Percentiles rank a stretch among this genome's conserved stretches.
phyloP scores from a whole-genome alignment of 441 rosid genomes.

The Gossypium aridum region DNA sequence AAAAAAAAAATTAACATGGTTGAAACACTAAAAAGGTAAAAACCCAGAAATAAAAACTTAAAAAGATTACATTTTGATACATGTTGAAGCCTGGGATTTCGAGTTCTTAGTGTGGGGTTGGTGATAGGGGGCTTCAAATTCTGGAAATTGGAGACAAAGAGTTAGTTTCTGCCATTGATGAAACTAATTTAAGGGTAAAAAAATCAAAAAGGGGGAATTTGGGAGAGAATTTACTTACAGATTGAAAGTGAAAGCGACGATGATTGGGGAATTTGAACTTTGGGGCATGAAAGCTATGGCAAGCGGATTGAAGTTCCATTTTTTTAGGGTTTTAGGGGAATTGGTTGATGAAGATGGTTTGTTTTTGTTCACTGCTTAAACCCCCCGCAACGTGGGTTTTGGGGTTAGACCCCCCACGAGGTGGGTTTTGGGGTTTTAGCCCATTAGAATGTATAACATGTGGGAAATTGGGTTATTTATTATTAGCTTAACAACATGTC shows the following conservation, averaged over 20 bases:
- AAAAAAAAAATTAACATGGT: not conserved
- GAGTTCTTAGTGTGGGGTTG: slow-evolving; percentile 11
- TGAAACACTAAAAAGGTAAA: not conserved
- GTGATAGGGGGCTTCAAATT: slow-evolving; percentile 24
- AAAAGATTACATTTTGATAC: slow-evolving; percentile 22
- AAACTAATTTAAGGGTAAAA: not conserved
- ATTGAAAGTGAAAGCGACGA: slow-evolving; percentile 7
- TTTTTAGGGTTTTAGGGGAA: slow-evolving; percentile 10
- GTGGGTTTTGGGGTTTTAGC: not conserved
- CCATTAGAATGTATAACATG: not conserved
- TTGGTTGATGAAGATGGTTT: not conserved
- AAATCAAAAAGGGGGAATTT: not conserved
- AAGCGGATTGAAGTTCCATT: slow-evolving; percentile 48
- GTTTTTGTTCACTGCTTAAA: not conserved
- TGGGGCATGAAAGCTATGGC: slow-evolving; percentile 34
- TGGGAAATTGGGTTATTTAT: not conserved
- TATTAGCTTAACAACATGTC: not conserved
- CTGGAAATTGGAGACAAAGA: not conserved
- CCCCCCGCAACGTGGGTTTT: not conserved
- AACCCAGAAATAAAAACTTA: not conserved
- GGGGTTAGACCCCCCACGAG: not conserved
- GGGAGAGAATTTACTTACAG: slow-evolving; percentile 26
- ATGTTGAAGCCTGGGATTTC: slow-evolving; percentile 3
- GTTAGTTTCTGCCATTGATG: not conserved
- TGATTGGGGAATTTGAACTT: slow-evolving; percentile 21